phyloP scores from a whole-genome alignment of 768 basidiomycete genomes.

The Xerocomellus amylosporus region DNA sequence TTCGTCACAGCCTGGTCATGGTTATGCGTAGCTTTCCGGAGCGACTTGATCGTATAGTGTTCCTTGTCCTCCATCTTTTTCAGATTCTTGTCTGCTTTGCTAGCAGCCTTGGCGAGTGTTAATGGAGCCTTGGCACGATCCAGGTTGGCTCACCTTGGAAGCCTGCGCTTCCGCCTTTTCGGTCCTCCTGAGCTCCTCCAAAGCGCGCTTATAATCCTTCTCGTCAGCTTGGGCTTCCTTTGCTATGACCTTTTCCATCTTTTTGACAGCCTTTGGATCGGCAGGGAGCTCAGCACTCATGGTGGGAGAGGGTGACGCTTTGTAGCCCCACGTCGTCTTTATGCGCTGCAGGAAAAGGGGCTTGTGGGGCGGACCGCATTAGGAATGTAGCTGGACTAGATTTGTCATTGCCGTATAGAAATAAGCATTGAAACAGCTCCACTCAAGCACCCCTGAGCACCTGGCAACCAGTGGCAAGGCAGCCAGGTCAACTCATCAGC shows the following conservation, averaged over 20 bases:
- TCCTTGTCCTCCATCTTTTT: slow-evolving; percentile 52
- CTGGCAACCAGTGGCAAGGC: slow-evolving; percentile 13
- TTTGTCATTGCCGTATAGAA: slow-evolving; percentile 2
- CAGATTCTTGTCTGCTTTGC: slow-evolving; percentile 46
- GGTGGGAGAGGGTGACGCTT: neutral
- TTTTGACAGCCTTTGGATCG: slow-evolving; percentile 33
- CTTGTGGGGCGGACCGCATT: neutral
- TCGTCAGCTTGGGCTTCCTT: slow-evolving; percentile 55
- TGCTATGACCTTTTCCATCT: slow-evolving; percentile 43
- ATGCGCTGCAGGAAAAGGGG: slow-evolving; percentile 6
- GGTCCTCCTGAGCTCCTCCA: slow-evolving; percentile 50
- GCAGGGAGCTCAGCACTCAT: slow-evolving; percentile 24
- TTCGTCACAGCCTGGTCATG: slow-evolving; percentile 49
- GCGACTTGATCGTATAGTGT: slow-evolving; percentile 45
- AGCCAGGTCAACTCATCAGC: slow-evolving; percentile 23
- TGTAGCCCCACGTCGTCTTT: neutral
- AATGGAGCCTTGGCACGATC: neutral
- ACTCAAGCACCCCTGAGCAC: slow-evolving; percentile 9
- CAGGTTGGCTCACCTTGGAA: slow-evolving; percentile 41
- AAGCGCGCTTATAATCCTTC: slow-evolving; percentile 45
- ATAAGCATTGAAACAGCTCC: slow-evolving; percentile 6
- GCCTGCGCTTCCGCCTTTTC: slow-evolving; percentile 55
- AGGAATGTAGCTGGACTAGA: neutral
- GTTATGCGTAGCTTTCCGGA: slow-evolving; percentile 51
- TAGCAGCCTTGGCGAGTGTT: slow-evolving; percentile 33